phyloP scores from a whole-genome alignment of 148 eudicot species.

The Hydrangea macrophylla region DNA sequence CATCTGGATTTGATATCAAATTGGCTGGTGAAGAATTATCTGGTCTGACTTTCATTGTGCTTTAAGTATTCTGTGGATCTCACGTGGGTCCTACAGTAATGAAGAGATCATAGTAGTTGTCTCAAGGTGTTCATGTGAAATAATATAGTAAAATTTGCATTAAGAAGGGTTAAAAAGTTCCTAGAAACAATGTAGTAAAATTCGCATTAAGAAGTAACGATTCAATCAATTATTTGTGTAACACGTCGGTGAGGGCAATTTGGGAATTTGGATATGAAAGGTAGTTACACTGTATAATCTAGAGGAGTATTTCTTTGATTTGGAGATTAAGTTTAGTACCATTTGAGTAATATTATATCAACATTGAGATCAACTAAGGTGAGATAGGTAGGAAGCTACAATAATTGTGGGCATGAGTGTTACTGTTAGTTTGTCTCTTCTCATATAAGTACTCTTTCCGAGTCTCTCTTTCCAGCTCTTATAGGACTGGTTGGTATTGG shows the following conservation, averaged over 20 bases:
- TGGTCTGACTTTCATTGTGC: too few species aligned
- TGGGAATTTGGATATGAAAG: not conserved
- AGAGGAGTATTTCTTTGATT: not conserved
- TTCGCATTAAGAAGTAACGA: too few species aligned
- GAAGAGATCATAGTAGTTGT: too few species aligned
- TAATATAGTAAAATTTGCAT: too few species aligned
- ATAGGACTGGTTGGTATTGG: not conserved
- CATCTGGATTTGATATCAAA: not conserved
- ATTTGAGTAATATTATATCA: not conserved
- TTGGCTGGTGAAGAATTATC: not conserved
- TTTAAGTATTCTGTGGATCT: too few species aligned
- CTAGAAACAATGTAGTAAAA: too few species aligned
- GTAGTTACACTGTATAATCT: not conserved
- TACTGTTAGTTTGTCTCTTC: slow-evolving; percentile 11
- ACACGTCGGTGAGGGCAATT: not conserved
- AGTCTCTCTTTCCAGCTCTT: slow-evolving; percentile 8
- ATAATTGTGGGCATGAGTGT: slow-evolving; percentile 14
- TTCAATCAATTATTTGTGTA: too few species aligned
- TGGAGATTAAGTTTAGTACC: not conserved
- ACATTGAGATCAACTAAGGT: not conserved
- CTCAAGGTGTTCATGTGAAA: too few species aligned
- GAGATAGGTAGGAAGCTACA: slow-evolving; percentile 2
- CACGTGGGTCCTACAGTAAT: too few species aligned
- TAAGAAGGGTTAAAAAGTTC: too few species aligned
- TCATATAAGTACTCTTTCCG: not conserved